Evolutionary conservation across 768 basidiomycete genomes (phyloP), one percentile per base, ranked within the genome.

Genomic region (Coprinellus aureogranulatus): DNA sequence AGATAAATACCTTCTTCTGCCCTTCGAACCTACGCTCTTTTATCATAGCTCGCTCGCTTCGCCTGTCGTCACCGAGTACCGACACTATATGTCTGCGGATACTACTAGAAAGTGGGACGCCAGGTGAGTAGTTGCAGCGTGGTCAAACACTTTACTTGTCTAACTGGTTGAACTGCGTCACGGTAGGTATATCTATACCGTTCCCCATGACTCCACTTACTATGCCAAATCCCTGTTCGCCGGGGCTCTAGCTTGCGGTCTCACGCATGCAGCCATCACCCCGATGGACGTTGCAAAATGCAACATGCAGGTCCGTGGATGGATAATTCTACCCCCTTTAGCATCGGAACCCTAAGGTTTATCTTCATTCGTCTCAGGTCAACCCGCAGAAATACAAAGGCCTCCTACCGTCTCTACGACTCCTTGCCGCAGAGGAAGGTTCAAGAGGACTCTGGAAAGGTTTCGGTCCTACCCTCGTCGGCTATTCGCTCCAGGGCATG

Each of bases 291-390:
- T 92, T 56, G 88, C 88, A 63, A 92, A 92, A 77, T 92, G 90
- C 73, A 92, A 92, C 80, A 92, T 92, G 88, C 90, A 92, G 87
- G 90, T n/a, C n/a, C n/a, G n/a, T n/a, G n/a, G n/a, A n/a, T n/a
- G n/a, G n/a, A n/a, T n/a, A n/a, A n/a, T n/a, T n/a, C n/a, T n/a
- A n/a, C n/a, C n/a, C n/a, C n/a, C n/a, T n/a, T n/a, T n/a, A n/a
- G n/a, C n/a, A n/a, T n/a, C n/a, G n/a, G n/a, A n/a, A n/a, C n/a
- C n/a, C n/a, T 14, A 34, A 34, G 34, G 34, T 34, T 34, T 52
- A n/a, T n/a, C n/a, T n/a, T n/a, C n/a, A n/a, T n/a, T n/a, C n/a
- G n/a, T n/a, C n/a, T n/a, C n/a, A 92, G 90, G 90, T 92, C 61
- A 81, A 86, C 79, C 86, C 90, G 16, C 62, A 63, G 55, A 92